Evolutionary conservation across 108 stramenopile species (phyloP), one percentile per base, ranked within the genome.

Genomic region (Cylindrotheca fusiformis): DNA sequence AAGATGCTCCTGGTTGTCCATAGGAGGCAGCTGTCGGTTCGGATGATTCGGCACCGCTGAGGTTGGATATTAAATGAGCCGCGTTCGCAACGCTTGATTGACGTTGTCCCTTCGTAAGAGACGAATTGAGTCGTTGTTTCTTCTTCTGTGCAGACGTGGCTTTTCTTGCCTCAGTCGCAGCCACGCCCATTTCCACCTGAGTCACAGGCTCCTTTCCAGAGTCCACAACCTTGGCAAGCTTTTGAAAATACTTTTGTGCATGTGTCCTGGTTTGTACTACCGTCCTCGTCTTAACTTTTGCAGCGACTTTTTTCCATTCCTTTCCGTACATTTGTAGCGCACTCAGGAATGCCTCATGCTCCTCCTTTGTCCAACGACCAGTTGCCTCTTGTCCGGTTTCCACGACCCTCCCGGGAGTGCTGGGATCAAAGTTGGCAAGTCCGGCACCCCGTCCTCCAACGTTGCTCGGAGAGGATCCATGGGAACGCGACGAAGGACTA

Each of bases 161-260:
- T 2, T 36, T 48, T 14, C 52, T 62, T 26, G 18, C 36, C 55
- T 23, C 26, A 18, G 19, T 14, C 32, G 24, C 27, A 18, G 48
- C 55, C 45, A 25, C 55, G 18, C 65, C 75, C 71, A 72, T 72
- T 4, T 67, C 45, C 5, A 69, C 52, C 18, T 60, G 25, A 26
- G 29, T 57, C 2, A 67, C 68, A 45, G 65, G 51, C 22, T 63
- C 27, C 25, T 60, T 56, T 47, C 71, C 69, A 48, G 48, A 32
- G 23, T 65, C 72, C 50, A 72, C 46, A 10, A 62, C 84, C 79
- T 96, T 97, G 49, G 78, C 68, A 52, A 99, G 70, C 72, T 99
- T 99, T 57, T 97, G 96, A 82, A 99, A 98, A 72, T 98, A 99
- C 72, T 98, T 98, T 69, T 99, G 98, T 4, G 98, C 98, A 76